Evolutionary conservation across 257 asterid genomes (phyloP), one percentile per base, ranked within the genome.

Genomic region (Prunella vulgaris): DNA sequence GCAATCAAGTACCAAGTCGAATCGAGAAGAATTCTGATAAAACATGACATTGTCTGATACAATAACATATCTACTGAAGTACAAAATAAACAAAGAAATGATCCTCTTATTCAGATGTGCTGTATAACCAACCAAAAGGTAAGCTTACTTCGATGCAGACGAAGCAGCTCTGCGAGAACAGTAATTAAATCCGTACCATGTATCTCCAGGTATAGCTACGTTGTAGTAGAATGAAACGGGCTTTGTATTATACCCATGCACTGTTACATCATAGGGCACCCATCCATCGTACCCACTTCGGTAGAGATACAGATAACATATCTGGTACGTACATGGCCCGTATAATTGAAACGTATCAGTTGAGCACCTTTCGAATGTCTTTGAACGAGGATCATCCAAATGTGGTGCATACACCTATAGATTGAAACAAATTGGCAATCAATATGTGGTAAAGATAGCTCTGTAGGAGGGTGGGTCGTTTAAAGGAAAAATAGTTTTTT

Each of bases 231-330:
- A 90, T 10, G 87, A 72, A 27, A 77, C 87, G 0, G 90, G 85
- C 58, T 68, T 65, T 10, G 84, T 28, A 49, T 88, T 81, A 64
- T 86, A 84, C 14, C 87, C 99, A 1, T 64, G 68, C 14, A 90
- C 82, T 1, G 95, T 83, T 5, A 90, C 90, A 71, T 88, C 96
- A 20, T 74, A 79, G 0, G 97, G 99, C 30, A 84, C 75, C 99
- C 99, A 93, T 7, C 99, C 99, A 70, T 90, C 99, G 1, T 82
- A 72, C 2, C 99, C 99, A 15, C 94, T 90, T 77, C 99, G 80
- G 79, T 93, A 93, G 27, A 93, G 86, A 78, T 93, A 93, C 72
- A 87, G 32, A 66, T 93, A 93, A 63, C 99, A 93, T 63, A 93
- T 84, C 80, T 90, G 92, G 80, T 88, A 87, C 9, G 97, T 90